Evolutionary conservation across 805 yeast species (phyloP), one percentile per base, ranked within the genome.

Genomic region (Clavispora asparagi): DNA sequence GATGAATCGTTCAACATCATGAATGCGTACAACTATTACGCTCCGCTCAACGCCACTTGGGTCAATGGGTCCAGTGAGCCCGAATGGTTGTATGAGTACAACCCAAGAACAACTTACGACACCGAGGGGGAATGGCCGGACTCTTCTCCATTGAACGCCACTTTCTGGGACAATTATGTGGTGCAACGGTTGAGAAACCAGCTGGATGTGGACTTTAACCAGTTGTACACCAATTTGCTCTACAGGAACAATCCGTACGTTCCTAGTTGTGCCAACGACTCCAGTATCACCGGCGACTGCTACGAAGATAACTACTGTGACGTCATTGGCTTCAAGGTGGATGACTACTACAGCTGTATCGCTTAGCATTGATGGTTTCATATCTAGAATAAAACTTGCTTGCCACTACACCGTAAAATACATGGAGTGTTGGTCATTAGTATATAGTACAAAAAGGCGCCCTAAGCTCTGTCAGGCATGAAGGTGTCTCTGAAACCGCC

Each of bases 91-190:
- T 74, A 71, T 47, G 85, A 80, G 52, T 85, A 85, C 62, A 77
- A 83, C 42, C 80, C 88, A 1, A 74, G 91, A 61, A 81, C 76
- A 1, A 65, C 71, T 2, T 83, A 80, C 49, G 78, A 76, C 44
- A 67, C 78, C 11, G 60, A 73, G 10, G 63, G 66, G 3, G 57
- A 67, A 13, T 84, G 90, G 90, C 87, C 88, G 14, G 52, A 44
- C 11, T 54, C 61, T 10, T 68, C 83, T 13, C 85, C 88, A 11
- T 71, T 83, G 57, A 83, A 83, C 57, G 89, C 81, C 16, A 74
- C 81, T 14, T 83, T 82, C 70, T 82, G 89, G 89, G 81, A 82
- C 56, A 48, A 51, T 42, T 63, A 51, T 42, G 83, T 81, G 14
- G 77, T 83, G 4, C 61, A 66, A 27, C 62, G 64, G 33, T 68